phyloP scores from a whole-genome alignment of 2,329 filamentous ascomycete genomes.

The Alternaria burnsii region DNA sequence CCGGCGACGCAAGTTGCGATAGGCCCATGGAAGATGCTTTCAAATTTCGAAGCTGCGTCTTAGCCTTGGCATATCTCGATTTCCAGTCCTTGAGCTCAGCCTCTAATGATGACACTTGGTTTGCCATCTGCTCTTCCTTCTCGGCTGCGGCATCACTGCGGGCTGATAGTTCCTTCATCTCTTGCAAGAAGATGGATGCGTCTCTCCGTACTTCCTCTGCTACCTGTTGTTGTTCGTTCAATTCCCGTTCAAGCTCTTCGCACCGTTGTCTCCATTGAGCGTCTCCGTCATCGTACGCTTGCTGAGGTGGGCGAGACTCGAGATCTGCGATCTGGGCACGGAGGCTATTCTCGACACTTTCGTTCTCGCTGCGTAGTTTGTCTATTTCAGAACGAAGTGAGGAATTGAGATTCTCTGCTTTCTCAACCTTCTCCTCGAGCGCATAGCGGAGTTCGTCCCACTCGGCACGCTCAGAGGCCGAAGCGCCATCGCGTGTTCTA shows the following conservation, averaged over 20 bases:
- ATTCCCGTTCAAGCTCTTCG: conserved; percentile 61
- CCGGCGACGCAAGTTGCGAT: conserved; percentile 63
- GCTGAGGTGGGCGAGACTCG: conserved; percentile 36
- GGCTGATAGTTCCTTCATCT: conserved; percentile 88
- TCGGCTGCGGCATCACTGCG: conserved; percentile 82
- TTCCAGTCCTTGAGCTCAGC: conserved; percentile 90
- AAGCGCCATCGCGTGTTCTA: conserved; percentile 60
- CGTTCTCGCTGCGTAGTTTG: conserved; percentile 73
- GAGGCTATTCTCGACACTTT: conserved; percentile 68
- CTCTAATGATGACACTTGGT: conserved; percentile 79
- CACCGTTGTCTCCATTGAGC: conserved; percentile 50
- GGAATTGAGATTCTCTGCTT: conserved; percentile 80
- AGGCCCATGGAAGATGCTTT: conserved; percentile 82
- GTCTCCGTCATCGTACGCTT: conserved; percentile 28
- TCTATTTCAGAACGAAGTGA: conserved; percentile 82
- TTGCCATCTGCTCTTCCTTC: conserved; percentile 79
- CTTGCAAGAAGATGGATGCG: conserved; percentile 81
- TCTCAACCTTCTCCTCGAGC: conserved; percentile 76
- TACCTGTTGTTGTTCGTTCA: conserved; percentile 81
- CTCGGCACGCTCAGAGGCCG: conserved; percentile 72
- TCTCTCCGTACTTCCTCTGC: conserved; percentile 88
- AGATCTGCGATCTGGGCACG: conserved; percentile 69
- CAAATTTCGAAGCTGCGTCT: conserved; percentile 84
- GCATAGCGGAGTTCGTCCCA: conserved; percentile 71
- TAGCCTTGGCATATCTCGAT: conserved; percentile 84